Evolutionary conservation across 208 protist species (phyloP).

Genomic region (Novymonas esmeraldas): DNA sequence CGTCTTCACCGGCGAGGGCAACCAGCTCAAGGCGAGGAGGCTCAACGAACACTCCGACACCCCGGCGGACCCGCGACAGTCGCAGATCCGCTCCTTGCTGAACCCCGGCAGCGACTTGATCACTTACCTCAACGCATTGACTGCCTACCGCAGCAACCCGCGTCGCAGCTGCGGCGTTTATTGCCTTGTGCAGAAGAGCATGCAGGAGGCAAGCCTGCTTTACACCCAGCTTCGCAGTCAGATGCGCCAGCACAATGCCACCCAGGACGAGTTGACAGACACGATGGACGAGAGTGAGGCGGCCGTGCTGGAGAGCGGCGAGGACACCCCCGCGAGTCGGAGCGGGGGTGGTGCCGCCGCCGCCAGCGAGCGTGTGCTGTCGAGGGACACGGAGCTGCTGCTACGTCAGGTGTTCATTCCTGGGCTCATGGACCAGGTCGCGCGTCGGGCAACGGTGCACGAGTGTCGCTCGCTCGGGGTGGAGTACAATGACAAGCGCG

Average conservation of each 20-base stretch:
- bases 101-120: constrained; percentile 88
- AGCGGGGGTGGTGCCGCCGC: neutral
- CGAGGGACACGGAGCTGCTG: constrained; percentile 63
- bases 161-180: constrained; percentile 48
- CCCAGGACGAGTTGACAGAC: constrained; percentile 56
- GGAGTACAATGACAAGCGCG: constrained; percentile 83
- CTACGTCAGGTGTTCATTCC: constrained; percentile 86
- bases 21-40: constrained; percentile 69
- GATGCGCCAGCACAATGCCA: constrained; percentile 25
- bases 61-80: constrained; percentile 42
- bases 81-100: constrained; percentile 56
- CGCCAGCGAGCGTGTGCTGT: constrained; percentile 10
- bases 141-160: constrained; percentile 50
- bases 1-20: constrained; percentile 87
- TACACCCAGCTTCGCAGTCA: constrained; percentile 61
- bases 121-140: constrained; percentile 78
- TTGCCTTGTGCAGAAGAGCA: constrained; percentile 88
- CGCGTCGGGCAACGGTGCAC: constrained; percentile 83
- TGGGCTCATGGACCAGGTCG: constrained; percentile 89
- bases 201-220: constrained; percentile 75
- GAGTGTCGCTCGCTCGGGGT: constrained; percentile 87
- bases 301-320: constrained; percentile 10
- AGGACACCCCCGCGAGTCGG: neutral
- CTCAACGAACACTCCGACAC: constrained; percentile 34
- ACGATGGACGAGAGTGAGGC: constrained; percentile 69